A percentile compares a stretch with the other conserved stretches of the same genome.
phyloP scores from a whole-genome alignment of 257 asterid species.

The Lavandula angustifolia region DNA sequence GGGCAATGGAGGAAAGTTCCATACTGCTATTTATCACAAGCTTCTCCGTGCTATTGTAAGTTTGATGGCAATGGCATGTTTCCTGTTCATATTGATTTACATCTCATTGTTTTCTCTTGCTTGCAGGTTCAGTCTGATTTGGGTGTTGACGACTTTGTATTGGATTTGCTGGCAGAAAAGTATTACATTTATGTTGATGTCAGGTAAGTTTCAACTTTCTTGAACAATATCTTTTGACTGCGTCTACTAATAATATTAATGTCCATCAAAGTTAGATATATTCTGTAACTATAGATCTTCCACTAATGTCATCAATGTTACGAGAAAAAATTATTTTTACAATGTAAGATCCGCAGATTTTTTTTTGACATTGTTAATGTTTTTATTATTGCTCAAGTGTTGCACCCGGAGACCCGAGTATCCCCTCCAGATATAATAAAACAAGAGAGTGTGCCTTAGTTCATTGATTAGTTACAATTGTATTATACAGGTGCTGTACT shows the following conservation, averaged over 20 bases:
- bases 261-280: not conserved
- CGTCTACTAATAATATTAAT: no score
- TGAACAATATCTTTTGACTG: not conserved
- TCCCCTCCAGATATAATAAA: no score
- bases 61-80: not conserved
- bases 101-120: no score
- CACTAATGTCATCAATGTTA: slow-evolving; percentile 2
- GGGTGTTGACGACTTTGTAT: slow-evolving; percentile 51
- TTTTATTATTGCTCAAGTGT: no score
- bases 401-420: no score
- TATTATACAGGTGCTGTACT: slow-evolving; percentile 66
- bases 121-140: slow-evolving; percentile 61
- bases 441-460: not conserved
- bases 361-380: no score
- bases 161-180: slow-evolving; percentile 62
- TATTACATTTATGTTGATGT: slow-evolving; percentile 79
- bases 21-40: slow-evolving; percentile 74
- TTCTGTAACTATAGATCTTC: not conserved
- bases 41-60: slow-evolving; percentile 66
- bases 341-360: not conserved
- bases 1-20: slow-evolving; percentile 77
- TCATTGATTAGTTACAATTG: slow-evolving; percentile 17
- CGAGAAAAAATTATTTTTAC: not conserved
- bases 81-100: slow-evolving; percentile 6
- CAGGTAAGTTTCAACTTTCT: slow-evolving; percentile 49